phyloP scores from a whole-genome alignment of 208 protist species.

The Leishmania tropica region DNA sequence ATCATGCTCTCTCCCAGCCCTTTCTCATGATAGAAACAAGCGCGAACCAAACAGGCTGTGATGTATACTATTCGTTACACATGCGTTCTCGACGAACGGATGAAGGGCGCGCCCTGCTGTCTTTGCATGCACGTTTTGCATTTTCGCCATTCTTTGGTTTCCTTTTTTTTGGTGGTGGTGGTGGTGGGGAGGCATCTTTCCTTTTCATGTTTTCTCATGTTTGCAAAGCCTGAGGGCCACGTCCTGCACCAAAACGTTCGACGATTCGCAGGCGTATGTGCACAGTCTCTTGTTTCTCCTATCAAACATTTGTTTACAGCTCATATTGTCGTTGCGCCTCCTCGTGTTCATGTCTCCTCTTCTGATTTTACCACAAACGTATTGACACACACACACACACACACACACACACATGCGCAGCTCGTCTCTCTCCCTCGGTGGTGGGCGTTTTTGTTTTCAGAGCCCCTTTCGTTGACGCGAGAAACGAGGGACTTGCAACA shows the following conservation, averaged over 20 bases:
- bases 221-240: too few species aligned
- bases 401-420: not conserved
- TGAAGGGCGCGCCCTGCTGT: not conserved
- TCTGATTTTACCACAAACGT: too few species aligned
- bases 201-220: not conserved
- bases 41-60: too few species aligned
- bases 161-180: too few species aligned
- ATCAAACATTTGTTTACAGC: not conserved
- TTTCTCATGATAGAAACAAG: not conserved
- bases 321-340: not conserved
- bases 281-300: not conserved
- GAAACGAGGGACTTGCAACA: not conserved
- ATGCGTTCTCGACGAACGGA: not conserved
- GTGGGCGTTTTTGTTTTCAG: not conserved
- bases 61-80: too few species aligned
- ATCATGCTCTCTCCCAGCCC: not conserved
- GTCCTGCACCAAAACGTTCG: too few species aligned
- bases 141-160: not conserved
- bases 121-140: not conserved
- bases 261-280: not conserved
- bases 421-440: not conserved
- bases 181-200: not conserved
- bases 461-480: not conserved
- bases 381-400: too few species aligned
- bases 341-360: not conserved